These are phyloP conservation scores for Massarina eburnea DNA, from an alignment of 2,329 filamentous ascomycete genomes.

Conservation along the genomic window DNA sequence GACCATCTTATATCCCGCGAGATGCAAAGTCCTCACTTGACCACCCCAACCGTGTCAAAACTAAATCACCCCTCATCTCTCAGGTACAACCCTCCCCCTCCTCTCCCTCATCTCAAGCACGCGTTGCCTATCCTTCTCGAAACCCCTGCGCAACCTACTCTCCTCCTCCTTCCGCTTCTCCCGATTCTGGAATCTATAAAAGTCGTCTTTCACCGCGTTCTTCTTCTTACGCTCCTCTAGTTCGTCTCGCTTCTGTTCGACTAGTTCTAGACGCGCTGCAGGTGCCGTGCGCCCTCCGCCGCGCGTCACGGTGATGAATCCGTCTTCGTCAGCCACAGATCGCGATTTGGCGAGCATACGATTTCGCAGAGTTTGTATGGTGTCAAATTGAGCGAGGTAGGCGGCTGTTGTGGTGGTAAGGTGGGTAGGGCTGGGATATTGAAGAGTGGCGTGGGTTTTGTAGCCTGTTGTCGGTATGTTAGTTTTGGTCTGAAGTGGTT, in stretches of 20 bases:
- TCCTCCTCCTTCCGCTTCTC: constrained; percentile 79
- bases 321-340: constrained; percentile 87
- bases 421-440: constrained; percentile 66
- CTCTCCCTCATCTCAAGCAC: constrained; percentile 70
- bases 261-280: constrained; percentile 64
- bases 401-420: constrained; percentile 78
- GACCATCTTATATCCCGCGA: not conserved
- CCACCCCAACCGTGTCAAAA: not conserved
- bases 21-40: too few species aligned
- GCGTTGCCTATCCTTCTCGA: constrained; percentile 75
- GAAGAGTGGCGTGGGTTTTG: constrained; percentile 66
- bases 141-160: constrained; percentile 67
- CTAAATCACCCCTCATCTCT: constrained; percentile 16
- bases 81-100: constrained; percentile 45
- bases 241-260: constrained; percentile 57
- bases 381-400: constrained; percentile 78
- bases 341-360: constrained; percentile 63
- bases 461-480: constrained; percentile 48
- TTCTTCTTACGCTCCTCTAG: constrained; percentile 60
- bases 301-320: constrained; percentile 87
- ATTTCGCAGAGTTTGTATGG: constrained; percentile 68
- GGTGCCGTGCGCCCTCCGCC: constrained; percentile 70
- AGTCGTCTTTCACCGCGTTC: constrained; percentile 62
- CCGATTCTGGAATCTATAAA: constrained; percentile 81
- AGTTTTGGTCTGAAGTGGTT: not conserved